Evolutionary conservation across 208 protist genomes (phyloP), one percentile per base, ranked within the genome.

Genomic region (Trypanosoma mega): DNA sequence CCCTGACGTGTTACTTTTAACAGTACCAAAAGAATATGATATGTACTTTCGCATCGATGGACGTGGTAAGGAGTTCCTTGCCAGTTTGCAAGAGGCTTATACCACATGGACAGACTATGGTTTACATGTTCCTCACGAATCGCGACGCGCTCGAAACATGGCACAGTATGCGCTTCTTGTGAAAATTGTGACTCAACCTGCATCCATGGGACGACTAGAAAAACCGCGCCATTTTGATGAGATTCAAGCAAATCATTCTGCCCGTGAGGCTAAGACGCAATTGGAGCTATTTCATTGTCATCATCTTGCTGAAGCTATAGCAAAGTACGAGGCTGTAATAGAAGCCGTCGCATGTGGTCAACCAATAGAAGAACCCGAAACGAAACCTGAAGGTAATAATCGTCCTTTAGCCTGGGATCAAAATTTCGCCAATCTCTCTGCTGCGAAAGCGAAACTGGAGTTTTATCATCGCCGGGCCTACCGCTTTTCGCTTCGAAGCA

Each of bases 11-110:
- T 44, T 90, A 36, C 64, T 90, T 54, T 67, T 90, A 18, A 66
- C 57, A 16, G 68, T 85, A 29, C 78, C 78, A 24, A 64, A 60
- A 4, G 82, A 85, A 60, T 83, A 84, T 66, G 82, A 85, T 65
- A 80, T 90, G 72, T 85, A 80, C 67, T 72, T 90, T 51, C 63
- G 69, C 44, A 46, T 80, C 21, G 64, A 53, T 11, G 70, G 76
- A 26, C 75, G 82, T 34, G 82, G 73, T 21, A 53, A 53, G 18
- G 82, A 90, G 62, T 74, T 90, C 43, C 59, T 84, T 23, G 50
- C 56, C 12, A 63, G 71, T 14, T 52, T 90, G 54, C 74, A 78
- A 45, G 78, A 85, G 60, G 82, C 82, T 5, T 84, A 84, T 58
- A 37, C 70, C 33, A 66, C 71, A 60, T 90, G 78, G 78, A 85